Evolutionary conservation across 1,284 basidiomycete species (phyloP).

Genomic region (Rhodotorula sp.): DNA sequence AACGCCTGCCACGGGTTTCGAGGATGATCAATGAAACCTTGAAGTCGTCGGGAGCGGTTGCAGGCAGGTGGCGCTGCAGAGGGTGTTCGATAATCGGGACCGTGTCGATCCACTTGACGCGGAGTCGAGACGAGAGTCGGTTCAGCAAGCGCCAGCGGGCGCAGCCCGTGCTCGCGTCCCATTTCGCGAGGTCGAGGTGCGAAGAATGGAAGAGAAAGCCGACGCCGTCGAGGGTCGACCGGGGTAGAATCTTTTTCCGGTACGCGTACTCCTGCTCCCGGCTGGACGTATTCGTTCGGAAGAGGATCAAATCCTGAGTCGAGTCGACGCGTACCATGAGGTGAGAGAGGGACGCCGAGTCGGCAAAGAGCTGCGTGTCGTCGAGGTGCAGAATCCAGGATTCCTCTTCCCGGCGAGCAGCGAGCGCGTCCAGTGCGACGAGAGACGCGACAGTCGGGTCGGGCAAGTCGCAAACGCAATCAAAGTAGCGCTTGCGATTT

Average conservation of each 20-base stretch:
- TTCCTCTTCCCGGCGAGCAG: background rate
- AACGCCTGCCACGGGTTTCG: slow-evolving; percentile 22
- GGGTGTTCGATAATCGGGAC: slow-evolving; percentile 35
- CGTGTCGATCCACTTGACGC: slow-evolving; percentile 37
- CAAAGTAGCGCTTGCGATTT: slow-evolving; percentile 14
- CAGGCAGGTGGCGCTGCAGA: slow-evolving; percentile 32
- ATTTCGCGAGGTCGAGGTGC: slow-evolving; percentile 24
- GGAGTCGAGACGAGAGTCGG: slow-evolving; percentile 15
- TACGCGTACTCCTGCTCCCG: slow-evolving; percentile 10
- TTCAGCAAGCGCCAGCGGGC: slow-evolving; percentile 30
- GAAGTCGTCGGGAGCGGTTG: slow-evolving; percentile 14
- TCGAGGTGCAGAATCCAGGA: slow-evolving; percentile 34
- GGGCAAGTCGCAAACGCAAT: slow-evolving; percentile 21
- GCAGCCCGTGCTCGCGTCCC: slow-evolving; percentile 21
- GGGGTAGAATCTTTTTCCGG: slow-evolving; percentile 20
- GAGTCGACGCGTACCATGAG: slow-evolving; percentile 34
- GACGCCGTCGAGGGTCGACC: slow-evolving; percentile 26
- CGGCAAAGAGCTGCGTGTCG: slow-evolving; percentile 29
- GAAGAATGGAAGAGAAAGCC: slow-evolving; percentile 36
- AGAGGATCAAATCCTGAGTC: slow-evolving; percentile 27
- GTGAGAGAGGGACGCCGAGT: slow-evolving; percentile 20
- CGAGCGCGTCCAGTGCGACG: slow-evolving; percentile 24
- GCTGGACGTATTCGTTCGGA: slow-evolving; percentile 19
- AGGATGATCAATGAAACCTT: slow-evolving; percentile 22
- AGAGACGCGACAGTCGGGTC: slow-evolving; percentile 18